phyloP scores from a whole-genome alignment of 139 green algal species.

The Micractinium sp. region DNA sequence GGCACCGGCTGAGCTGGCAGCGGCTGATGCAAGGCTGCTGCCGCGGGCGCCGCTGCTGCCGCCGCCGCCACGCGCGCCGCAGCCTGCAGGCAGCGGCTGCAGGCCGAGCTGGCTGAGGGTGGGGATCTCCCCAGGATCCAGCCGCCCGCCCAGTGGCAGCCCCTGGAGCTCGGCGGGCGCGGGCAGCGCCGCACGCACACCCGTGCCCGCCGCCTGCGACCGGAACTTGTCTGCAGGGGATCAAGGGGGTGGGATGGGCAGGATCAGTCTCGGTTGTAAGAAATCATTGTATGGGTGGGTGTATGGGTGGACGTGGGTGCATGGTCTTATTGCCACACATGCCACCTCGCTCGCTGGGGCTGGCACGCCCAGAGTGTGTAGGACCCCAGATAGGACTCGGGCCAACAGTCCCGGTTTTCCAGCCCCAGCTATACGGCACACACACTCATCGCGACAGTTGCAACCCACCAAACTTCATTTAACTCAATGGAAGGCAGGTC shows the following conservation, averaged over 20 bases:
- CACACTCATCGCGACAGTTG: too few relatives aligned
- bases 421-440: too few relatives aligned
- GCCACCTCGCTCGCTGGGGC: too few relatives aligned
- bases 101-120: conserved; percentile 73
- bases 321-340: too few relatives aligned
- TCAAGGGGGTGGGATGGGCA: conserved; percentile 7
- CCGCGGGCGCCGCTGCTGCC: neutral
- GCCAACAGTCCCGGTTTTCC: neutral
- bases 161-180: conserved; percentile 53
- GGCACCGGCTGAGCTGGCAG: neutral
- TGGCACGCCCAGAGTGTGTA: too few relatives aligned
- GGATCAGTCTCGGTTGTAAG: too few relatives aligned
- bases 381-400: too few relatives aligned
- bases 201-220: conserved; percentile 27
- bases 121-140: conserved; percentile 66
- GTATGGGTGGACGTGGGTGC: too few relatives aligned
- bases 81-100: conserved; percentile 10
- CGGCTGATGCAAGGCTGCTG: neutral
- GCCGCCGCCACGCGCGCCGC: neutral
- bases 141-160: conserved; percentile 43
- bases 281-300: neutral
- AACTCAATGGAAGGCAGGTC: neutral
- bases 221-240: conserved; percentile 53
- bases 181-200: conserved; percentile 40
- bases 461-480: neutral